Evolutionary conservation across 2,329 filamentous ascomycete genomes (phyloP), one percentile per base, ranked within the genome.

Genomic region (Didymella pomorum): DNA sequence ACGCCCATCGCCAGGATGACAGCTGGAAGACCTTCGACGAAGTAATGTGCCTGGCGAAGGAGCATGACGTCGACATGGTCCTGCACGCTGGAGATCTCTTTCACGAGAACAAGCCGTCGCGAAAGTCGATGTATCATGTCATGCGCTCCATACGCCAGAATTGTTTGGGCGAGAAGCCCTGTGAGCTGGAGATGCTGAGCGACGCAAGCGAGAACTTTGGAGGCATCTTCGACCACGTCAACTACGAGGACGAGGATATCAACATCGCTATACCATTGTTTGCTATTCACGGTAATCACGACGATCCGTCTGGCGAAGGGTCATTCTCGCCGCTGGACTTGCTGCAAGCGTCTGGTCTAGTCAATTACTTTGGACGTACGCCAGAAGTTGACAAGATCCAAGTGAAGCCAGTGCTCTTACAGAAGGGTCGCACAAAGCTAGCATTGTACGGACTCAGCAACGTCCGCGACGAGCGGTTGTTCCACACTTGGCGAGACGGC

Each of bases 181-280:
- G 94, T 74, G 92, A 97, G 76, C 83, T 99, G 60, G 92, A 99
- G 77, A 93, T 98, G 78, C 83, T 99, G 43, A 96, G 93, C 73
- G 95, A 99, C 77, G 92, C 92, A 8, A 92, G 89, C 66, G 91
- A 96, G 70, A 91, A 94, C 62, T 97, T 99, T 69, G 89, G 92
- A 61, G 91, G 82, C 7, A 89, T 92, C 0, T 96, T 97, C 73
- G 89, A 92, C 48, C 91, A 97, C 75, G 94, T 97, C 78, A 99
- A 99, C 78, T 99, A 99, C 78, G 93, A 98, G 77, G 95, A 99
- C 71, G 87, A 92, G 23, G 92, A 99, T 69, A 97, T 99, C 77
- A 99, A 99, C 71, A 87, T 99, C 60, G 92, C 93, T 1, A 97
- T 98, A 55, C 95, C 95, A 0, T 93, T 99, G 26, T 99, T 99